These are phyloP conservation scores for Pyrenochaeta sp. DNA, from an alignment of 2,329 filamentous ascomycete genomes.

Conservation along the genomic window DNA sequence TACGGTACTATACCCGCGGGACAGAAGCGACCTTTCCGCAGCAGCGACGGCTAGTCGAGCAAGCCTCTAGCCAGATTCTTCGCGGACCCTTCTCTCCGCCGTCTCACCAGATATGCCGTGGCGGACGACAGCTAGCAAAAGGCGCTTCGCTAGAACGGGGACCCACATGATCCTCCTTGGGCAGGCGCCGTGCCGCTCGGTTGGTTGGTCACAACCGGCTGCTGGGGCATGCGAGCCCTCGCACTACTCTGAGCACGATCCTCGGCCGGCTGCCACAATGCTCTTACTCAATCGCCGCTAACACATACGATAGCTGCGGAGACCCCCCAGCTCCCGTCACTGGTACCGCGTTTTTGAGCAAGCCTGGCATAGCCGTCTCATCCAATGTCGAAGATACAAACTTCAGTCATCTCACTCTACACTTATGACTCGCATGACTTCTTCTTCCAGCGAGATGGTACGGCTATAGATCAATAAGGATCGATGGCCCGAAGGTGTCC, in stretches of 20 bases:
- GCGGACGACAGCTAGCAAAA: constrained; percentile 10
- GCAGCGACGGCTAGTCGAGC: background rate
- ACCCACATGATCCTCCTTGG: constrained; percentile 21
- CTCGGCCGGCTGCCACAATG: constrained; percentile 16
- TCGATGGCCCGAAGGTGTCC: constrained; percentile 18
- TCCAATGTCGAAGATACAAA: background rate
- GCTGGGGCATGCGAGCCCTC: constrained; percentile 26
- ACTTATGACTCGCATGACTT: background rate
- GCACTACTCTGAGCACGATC: constrained; percentile 24
- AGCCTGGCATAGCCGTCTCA: background rate
- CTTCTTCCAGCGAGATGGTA: background rate
- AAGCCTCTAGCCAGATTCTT: constrained; percentile 9
- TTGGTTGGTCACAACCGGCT: constrained; percentile 28
- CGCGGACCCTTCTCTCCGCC: constrained; percentile 13
- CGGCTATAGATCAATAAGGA: constrained; percentile 12
- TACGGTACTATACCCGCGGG: background rate
- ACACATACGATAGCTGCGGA: constrained; percentile 21
- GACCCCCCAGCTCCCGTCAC: constrained; percentile 1
- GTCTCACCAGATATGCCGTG: constrained; percentile 10
- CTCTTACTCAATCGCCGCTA: constrained; percentile 26
- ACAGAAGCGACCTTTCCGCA: background rate
- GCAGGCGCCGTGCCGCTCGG: constrained; percentile 26
- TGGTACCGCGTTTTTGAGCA: background rate
- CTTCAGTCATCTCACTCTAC: background rate
- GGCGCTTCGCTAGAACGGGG: constrained; percentile 29